Evolutionary conservation across 306 rosid species (phyloP).

Genomic region (Pueraria montana): DNA sequence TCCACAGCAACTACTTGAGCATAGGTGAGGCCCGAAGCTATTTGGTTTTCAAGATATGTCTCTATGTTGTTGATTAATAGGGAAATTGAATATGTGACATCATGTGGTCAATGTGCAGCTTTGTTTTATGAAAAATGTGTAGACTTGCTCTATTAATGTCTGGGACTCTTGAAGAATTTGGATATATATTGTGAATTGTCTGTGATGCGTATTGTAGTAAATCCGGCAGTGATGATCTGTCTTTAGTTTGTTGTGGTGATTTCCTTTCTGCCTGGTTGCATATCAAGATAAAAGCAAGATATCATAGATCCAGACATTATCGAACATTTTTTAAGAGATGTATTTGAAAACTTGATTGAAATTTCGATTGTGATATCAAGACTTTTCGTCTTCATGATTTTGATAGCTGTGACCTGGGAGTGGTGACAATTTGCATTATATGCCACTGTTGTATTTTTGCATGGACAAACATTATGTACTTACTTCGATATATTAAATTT

Average conservation of each 20-base stretch:
- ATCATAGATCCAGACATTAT: slow-evolving; percentile 6
- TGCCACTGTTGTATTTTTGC: slow-evolving; percentile 23
- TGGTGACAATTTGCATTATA: slow-evolving; percentile 33
- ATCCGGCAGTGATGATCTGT: slow-evolving; percentile 20
- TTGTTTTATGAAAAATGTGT: slow-evolving; percentile 31
- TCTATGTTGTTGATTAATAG: slow-evolving; percentile 33
- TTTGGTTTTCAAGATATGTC: slow-evolving; percentile 33
- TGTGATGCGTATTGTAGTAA: slow-evolving; percentile 11
- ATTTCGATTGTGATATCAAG: slow-evolving; percentile 28
- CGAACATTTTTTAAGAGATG: slow-evolving; percentile 10
- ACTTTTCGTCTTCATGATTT: neutral
- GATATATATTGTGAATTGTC: slow-evolving; percentile 17
- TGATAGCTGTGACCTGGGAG: slow-evolving; percentile 28
- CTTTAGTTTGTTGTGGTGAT: slow-evolving; percentile 25
- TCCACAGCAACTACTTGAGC: slow-evolving; percentile 83
- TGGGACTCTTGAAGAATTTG: slow-evolving; percentile 36
- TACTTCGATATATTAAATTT: slow-evolving; percentile 41
- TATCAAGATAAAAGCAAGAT: slow-evolving; percentile 39
- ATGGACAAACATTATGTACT: slow-evolving; percentile 39
- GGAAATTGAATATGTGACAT: slow-evolving; percentile 38
- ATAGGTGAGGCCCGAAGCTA: slow-evolving; percentile 69
- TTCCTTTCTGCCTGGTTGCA: slow-evolving; percentile 35
- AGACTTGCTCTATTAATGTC: slow-evolving; percentile 10
- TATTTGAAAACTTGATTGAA: slow-evolving; percentile 32
- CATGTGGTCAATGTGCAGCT: slow-evolving; percentile 9